Percentiles rank a stretch among this genome's conserved stretches.
Conservation (phyloP, 306 rosid species). For the Trifolium repens region DNA sequence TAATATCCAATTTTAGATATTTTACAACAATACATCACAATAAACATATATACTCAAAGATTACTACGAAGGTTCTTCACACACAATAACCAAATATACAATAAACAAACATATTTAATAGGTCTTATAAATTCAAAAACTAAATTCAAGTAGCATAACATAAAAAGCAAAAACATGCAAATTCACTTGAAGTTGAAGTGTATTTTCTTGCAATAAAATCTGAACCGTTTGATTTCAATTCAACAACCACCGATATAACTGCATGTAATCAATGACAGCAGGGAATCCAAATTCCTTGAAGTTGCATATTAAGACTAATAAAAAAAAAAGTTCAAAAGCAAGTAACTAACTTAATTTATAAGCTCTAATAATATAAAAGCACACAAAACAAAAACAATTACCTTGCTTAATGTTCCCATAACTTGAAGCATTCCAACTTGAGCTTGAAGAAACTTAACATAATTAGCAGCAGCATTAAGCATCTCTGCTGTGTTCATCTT, state of each 20-base stretch:
- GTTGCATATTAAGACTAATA: no score
- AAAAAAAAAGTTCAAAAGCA: not conserved
- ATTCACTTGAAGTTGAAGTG: no score
- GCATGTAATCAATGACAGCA: no score
- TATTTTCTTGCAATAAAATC: not conserved
- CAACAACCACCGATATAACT: no score
- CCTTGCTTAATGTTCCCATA: slow-evolving; percentile 44
- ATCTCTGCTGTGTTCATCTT: slow-evolving; percentile 95
- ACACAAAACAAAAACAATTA: not conserved
- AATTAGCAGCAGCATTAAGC: slow-evolving; percentile 73
- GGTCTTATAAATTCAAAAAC: not conserved
- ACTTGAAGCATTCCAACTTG: slow-evolving; percentile 67
- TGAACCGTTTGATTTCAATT: no score
- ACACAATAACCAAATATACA: not conserved
- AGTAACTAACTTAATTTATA: not conserved
- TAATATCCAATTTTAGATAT: no score
- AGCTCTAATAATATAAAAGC: not conserved
- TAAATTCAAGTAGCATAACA: not conserved
- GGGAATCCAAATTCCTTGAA: no score
- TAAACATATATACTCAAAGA: not conserved
- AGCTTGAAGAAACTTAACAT: slow-evolving; percentile 75
- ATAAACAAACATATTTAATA: no score
- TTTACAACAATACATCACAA: not conserved
- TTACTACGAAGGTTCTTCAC: no score
- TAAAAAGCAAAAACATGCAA: not conserved